Evolutionary conservation across 2,329 filamentous ascomycete species (phyloP).

Genomic region (Exophiala mesophila): DNA sequence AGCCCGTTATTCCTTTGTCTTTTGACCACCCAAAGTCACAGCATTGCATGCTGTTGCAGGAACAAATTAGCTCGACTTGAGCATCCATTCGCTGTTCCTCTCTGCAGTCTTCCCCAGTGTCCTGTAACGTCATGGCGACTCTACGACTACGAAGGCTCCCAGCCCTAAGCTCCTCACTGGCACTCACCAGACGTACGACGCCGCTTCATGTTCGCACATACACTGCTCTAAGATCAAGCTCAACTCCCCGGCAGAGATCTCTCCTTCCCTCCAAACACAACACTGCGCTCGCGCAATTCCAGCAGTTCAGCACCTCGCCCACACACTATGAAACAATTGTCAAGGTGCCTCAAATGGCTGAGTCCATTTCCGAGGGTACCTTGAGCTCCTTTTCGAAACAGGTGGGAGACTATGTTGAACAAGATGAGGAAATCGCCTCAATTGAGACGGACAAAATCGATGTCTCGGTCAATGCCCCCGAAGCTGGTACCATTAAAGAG

Average conservation of each 20-base stretch:
- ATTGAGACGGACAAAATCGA: constrained; percentile 99
- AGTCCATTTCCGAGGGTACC: constrained; percentile 96
- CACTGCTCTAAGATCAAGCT: constrained; percentile 18
- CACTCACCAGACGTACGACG: constrained; percentile 13
- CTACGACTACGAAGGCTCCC: constrained; percentile 23
- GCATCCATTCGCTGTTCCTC: constrained; percentile 12
- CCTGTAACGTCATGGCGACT: constrained; percentile 18
- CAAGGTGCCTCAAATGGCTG: constrained; percentile 96
- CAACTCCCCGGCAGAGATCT: constrained; percentile 8
- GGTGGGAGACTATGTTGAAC: constrained; percentile 88
- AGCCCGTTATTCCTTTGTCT: constrained; percentile 4
- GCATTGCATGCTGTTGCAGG: constrained; percentile 17
- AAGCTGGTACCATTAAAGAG: constrained; percentile 86
- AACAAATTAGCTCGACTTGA: constrained; percentile 17
- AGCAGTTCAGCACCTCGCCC: constrained; percentile 26
- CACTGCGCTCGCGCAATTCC: constrained; percentile 14
- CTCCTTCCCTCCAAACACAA: constrained; percentile 11
- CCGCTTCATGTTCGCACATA: constrained; percentile 18
- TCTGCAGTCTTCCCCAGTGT: neutral
- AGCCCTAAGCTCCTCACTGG: constrained; percentile 19
- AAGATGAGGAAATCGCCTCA: constrained; percentile 95
- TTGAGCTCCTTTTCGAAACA: constrained; percentile 93
- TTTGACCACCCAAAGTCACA: constrained; percentile 14
- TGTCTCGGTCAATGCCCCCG: constrained; percentile 89
- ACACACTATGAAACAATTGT: constrained; percentile 61